phyloP scores from a whole-genome alignment of 2,329 filamentous ascomycete species.

The Chaetomiaceae sp. region DNA sequence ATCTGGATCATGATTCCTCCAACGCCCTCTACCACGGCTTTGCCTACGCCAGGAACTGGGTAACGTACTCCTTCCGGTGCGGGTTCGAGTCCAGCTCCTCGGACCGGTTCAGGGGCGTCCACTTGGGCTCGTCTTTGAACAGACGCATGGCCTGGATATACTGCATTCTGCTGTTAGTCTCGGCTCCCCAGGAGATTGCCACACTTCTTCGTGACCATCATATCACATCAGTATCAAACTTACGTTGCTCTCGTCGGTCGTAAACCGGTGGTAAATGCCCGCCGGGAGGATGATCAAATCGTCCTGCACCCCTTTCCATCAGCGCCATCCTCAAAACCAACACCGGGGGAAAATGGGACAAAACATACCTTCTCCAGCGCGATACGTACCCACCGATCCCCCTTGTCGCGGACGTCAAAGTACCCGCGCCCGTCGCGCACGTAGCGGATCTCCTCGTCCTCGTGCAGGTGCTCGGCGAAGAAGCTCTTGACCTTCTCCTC shows the following conservation, averaged over 20 bases:
- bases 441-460: constrained; percentile 97
- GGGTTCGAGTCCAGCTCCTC: constrained; percentile 72
- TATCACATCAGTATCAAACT: constrained; percentile 37
- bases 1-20: background rate
- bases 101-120: constrained; percentile 85
- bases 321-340: too few relatives aligned
- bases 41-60: constrained; percentile 37
- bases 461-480: constrained; percentile 93
- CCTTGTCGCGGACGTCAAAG: constrained; percentile 82
- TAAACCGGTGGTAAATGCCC: constrained; percentile 97
- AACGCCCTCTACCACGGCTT: too few relatives aligned
- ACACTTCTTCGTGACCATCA: too few relatives aligned
- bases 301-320: constrained; percentile 36
- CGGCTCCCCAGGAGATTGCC: too few relatives aligned
- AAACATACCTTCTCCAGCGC: constrained; percentile 63
- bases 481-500: constrained; percentile 92
- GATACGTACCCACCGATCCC: constrained; percentile 87
- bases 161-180: constrained; percentile 40
- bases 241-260: constrained; percentile 86
- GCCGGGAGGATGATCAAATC: constrained; percentile 91
- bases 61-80: constrained; percentile 73
- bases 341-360: background rate
- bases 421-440: constrained; percentile 84
- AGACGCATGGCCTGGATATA: constrained; percentile 94
- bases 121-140: constrained; percentile 98